Percentiles rank a stretch among this genome's conserved stretches.
phyloP scores from a whole-genome alignment of 306 rosid genomes.

The Cucurbita argyrosperma region DNA sequence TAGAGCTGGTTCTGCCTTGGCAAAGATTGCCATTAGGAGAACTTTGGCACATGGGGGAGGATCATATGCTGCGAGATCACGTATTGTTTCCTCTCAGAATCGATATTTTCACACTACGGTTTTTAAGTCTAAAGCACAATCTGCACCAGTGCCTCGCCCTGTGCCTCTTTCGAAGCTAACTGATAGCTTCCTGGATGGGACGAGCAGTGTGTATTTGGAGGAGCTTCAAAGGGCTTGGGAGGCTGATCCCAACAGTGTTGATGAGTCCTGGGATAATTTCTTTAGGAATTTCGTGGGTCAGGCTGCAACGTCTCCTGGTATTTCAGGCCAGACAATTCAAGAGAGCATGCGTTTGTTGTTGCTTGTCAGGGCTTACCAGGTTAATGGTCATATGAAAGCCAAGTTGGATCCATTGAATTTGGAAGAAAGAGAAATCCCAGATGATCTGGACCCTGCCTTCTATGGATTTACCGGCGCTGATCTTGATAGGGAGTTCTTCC shows the following conservation, averaged over 20 bases:
- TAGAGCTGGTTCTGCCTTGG: conserved; percentile 62
- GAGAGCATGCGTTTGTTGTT: conserved; percentile 93
- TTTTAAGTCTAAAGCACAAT: conserved; percentile 40
- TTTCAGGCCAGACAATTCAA: conserved; percentile 92
- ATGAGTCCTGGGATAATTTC: conserved; percentile 97
- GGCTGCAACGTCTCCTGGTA: conserved; percentile 71
- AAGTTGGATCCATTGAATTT: conserved; percentile 67
- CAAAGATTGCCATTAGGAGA: conserved; percentile 52
- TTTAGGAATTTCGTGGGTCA: conserved; percentile 88
- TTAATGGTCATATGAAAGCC: conserved; percentile 89
- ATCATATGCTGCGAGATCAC: conserved; percentile 36
- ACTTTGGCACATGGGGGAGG: conserved; percentile 41
- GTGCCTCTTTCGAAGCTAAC: conserved; percentile 90
- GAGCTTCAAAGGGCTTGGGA: conserved; percentile 99
- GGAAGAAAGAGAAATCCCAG: conserved; percentile 52
- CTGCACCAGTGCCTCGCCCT: conserved; percentile 66
- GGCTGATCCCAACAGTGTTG: conserved; percentile 81
- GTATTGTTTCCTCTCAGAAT: conserved; percentile 34
- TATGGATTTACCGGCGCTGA: conserved; percentile 90
- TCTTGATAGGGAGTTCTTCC: conserved; percentile 87
- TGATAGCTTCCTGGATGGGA: conserved; percentile 88
- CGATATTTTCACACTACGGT: conserved; percentile 49
- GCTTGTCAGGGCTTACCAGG: conserved; percentile 90
- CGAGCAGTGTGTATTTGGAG: conserved; percentile 86
- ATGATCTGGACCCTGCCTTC: conserved; percentile 70